Percentiles rank a stretch among this genome's conserved stretches.
These are phyloP conservation scores for Dothiorella sarmentorum DNA, from an alignment of 2,329 filamentous ascomycete genomes.

Conservation along the genomic window DNA sequence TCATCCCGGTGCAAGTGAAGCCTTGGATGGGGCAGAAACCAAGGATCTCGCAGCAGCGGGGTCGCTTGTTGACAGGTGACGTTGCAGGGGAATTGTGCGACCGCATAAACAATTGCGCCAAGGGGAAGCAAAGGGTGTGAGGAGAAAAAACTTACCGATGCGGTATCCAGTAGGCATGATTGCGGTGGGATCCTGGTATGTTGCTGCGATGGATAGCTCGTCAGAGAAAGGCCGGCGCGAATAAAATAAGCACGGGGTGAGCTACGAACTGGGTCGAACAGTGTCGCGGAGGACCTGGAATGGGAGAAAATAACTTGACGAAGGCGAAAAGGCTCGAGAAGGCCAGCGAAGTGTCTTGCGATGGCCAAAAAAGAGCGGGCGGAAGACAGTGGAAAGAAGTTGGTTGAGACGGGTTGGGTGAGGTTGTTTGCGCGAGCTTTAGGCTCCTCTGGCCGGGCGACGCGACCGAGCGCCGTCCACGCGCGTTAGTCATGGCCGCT, in stretches of 20 bases:
- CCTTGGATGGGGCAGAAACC: no score
- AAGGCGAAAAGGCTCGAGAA: background rate
- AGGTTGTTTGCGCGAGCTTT: slow-evolving; percentile 13
- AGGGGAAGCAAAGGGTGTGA: background rate
- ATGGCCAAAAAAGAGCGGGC: background rate
- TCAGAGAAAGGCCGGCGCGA: background rate
- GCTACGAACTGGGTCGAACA: background rate
- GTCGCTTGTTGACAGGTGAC: background rate
- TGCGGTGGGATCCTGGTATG: background rate
- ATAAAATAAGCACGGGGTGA: background rate
- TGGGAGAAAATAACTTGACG: background rate
- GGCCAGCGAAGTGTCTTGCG: background rate
- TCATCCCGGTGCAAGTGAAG: no score
- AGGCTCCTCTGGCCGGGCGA: background rate
- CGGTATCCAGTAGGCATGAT: slow-evolving; percentile 18
- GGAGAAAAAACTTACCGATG: slow-evolving; percentile 11
- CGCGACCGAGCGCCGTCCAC: background rate
- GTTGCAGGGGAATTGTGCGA: background rate
- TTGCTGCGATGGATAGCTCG: background rate
- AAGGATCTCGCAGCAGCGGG: background rate
- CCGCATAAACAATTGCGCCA: background rate
- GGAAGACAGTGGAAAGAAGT: background rate
- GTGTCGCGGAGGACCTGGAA: background rate
- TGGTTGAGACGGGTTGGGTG: background rate
- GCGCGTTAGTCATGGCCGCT: slow-evolving; percentile 5